Base-by-base conservation (phyloP, 2,329 filamentous ascomycete species). In the Gaeumannomyces sp. region DNA sequence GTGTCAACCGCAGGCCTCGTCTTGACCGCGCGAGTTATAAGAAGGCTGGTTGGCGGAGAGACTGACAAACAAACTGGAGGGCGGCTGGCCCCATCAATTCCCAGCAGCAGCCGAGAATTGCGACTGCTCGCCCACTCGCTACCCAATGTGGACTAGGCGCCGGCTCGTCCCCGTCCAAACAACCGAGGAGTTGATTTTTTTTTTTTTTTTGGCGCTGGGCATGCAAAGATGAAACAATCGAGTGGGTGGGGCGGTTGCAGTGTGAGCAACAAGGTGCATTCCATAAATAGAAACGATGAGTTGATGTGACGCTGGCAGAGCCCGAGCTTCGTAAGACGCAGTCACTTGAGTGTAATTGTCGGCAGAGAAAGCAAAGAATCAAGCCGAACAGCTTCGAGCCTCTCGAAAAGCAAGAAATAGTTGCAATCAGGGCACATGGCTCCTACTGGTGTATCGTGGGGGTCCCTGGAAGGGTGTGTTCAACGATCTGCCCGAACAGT, bases 151-250 rank as follows among this genome's bases (percentile, higher is more conserved):
- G 45, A 3, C 22, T 53, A 53, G 45, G 45, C 45, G 22, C 45
- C 45, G 45, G 45, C 45, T 53, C 45, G 22, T 53, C 45, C 45
- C 22, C 45, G 45, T 8, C 45, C 45, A 53, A 22, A 53, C 45
- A 53, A 53, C 45, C 45, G 45, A 53, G 45, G 45, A 14, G n/a
- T 53, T 53, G 45, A 11, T 33, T 33, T 33, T 33, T 33, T 33
- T 33, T 33, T 45, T 3, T 25, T 53, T 53, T n/a, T 53, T 53
- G 45, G 45, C 45, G 45, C 45, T 53, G 45, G 45, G 45, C 45
- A 53, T 53, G 45, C 45, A 53, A 53, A 53, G 45, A n/a, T 53
- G 45, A 53, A 53, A 53, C 45, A 53, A 53, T 22, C 45, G 45
- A 53, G 22, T 53, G 7, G 45, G 45, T 53, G 45, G 45, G 22